A percentile compares a stretch with the other conserved stretches of the same genome.
phyloP scores from a whole-genome alignment of 2,329 filamentous ascomycete genomes.

The Pyricularia pennisetigena region DNA sequence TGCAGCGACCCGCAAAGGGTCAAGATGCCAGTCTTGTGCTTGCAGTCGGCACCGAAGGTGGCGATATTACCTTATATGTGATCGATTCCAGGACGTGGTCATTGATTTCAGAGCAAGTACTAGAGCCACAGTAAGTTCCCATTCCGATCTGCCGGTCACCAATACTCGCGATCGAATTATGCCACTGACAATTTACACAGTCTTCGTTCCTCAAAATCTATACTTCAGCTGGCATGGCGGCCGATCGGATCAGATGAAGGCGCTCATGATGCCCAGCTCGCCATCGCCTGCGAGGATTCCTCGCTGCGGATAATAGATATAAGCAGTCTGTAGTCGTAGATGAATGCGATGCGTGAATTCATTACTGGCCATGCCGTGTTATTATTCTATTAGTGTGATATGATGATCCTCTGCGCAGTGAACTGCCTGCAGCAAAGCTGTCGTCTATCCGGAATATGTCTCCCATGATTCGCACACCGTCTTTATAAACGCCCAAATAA shows the following conservation, averaged over 20 bases:
- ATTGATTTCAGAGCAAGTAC: slow-evolving; percentile 23
- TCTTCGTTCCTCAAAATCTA: slow-evolving; percentile 50
- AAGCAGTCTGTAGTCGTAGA: slow-evolving; percentile 11
- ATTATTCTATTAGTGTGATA: slow-evolving; percentile 1
- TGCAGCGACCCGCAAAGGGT: slow-evolving; percentile 23
- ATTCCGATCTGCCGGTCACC: background rate
- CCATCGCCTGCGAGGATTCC: slow-evolving; percentile 50
- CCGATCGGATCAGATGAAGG: slow-evolving; percentile 25
- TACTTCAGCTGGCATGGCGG: slow-evolving; percentile 62
- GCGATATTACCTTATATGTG: slow-evolving; percentile 31
- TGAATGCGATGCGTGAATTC: background rate
- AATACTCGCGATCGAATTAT: background rate
- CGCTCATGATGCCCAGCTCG: slow-evolving; percentile 28
- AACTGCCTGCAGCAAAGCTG: background rate
- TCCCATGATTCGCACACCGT: background rate
- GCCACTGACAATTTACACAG: slow-evolving; percentile 18
- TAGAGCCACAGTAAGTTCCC: slow-evolving; percentile 28
- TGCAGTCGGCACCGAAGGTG: slow-evolving; percentile 48
- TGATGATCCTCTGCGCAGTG: background rate
- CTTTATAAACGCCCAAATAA: background rate
- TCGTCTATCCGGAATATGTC: background rate
- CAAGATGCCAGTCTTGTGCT: slow-evolving; percentile 27
- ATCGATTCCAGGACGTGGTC: slow-evolving; percentile 26
- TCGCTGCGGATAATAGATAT: slow-evolving; percentile 49
- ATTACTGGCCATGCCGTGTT: background rate